Conservation (phyloP, 768 basidiomycete species). For the Piloderma croceum region DNA sequence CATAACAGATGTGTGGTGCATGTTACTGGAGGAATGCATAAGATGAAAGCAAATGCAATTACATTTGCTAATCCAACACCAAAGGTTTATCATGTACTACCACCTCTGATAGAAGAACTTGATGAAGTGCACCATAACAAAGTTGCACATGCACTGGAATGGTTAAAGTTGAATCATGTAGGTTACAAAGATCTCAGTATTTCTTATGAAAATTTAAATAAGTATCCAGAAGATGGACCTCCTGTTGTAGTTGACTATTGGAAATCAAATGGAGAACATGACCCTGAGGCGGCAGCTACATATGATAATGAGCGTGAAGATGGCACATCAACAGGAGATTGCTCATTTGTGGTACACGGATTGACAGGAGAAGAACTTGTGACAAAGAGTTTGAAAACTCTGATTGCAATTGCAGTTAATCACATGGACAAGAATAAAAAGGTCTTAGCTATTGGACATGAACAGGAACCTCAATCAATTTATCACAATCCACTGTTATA, state of each 20-base stretch:
- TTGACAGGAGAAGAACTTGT: slow-evolving; percentile 18
- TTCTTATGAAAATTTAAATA: slow-evolving; percentile 10
- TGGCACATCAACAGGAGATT: slow-evolving; percentile 17
- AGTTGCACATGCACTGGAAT: slow-evolving; percentile 20
- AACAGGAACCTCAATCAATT: too few relatives aligned
- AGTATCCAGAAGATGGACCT: slow-evolving; percentile 10
- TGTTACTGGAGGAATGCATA: slow-evolving; percentile 7
- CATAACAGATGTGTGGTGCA: slow-evolving; percentile 13
- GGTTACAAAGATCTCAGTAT: slow-evolving; percentile 22
- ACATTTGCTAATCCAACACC: slow-evolving; percentile 18
- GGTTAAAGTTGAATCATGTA: slow-evolving; percentile 23
- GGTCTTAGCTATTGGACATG: too few relatives aligned
- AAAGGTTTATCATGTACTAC: slow-evolving; percentile 17
- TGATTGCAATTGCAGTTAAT: too few relatives aligned
- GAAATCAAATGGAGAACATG: slow-evolving; percentile 5
- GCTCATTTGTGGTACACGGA: slow-evolving; percentile 26
- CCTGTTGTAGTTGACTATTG: slow-evolving; percentile 13
- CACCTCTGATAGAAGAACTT: slow-evolving; percentile 15
- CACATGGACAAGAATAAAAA: too few relatives aligned
- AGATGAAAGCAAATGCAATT: slow-evolving; percentile 23
- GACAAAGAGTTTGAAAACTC: too few relatives aligned
- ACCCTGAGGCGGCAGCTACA: slow-evolving; percentile 5
- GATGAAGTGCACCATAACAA: slow-evolving; percentile 20
- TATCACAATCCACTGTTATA: too few relatives aligned
- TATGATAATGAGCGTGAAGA: slow-evolving; percentile 18